A percentile compares a stretch with the other conserved stretches of the same genome.
These are phyloP conservation scores for Aristolochia contorta DNA, from an alignment of 164 flowering plant species.

Conservation along the genomic window DNA sequence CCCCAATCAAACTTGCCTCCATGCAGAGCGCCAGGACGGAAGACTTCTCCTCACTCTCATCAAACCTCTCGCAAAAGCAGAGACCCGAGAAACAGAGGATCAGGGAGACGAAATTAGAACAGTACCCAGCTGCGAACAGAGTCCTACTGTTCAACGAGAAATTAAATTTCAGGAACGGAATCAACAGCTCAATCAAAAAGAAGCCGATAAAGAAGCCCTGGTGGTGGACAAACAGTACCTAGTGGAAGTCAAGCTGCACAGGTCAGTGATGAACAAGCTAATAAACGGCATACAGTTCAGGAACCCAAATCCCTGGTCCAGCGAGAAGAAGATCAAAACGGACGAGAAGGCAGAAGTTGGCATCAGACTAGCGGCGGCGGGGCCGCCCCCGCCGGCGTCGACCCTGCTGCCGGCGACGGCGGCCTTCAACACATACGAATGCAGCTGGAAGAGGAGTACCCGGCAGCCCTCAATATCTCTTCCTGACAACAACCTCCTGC, in stretches of 20 bases:
- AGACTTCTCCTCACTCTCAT: slow-evolving; percentile 49
- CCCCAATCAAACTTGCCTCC: slow-evolving; percentile 32
- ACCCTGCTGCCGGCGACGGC: no score
- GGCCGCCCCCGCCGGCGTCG: neutral
- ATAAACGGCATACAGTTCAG: slow-evolving; percentile 17
- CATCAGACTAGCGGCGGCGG: slow-evolving; percentile 4
- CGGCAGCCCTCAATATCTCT: slow-evolving; percentile 1
- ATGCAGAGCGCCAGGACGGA: slow-evolving; percentile 50
- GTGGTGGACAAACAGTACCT: neutral
- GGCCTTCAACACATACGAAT: slow-evolving; percentile 48
- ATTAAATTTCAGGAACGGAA: slow-evolving; percentile 10
- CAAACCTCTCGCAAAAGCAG: slow-evolving; percentile 1
- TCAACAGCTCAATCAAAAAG: slow-evolving; percentile 3
- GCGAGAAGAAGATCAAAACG: no score
- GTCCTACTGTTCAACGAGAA: no score
- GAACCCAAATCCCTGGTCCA: neutral
- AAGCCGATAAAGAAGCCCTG: slow-evolving; percentile 2
- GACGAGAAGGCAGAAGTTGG: slow-evolving; percentile 13
- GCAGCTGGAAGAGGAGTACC: slow-evolving; percentile 37
- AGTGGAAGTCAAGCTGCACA: slow-evolving; percentile 16
- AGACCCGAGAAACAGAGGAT: slow-evolving; percentile 1
- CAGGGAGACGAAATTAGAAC: neutral
- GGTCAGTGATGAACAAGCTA: slow-evolving; percentile 32
- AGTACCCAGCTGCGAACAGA: neutral
- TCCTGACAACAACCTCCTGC: no score